Conservation (phyloP, 208 protist genomes). For the Naegleria lovaniensis region DNA sequence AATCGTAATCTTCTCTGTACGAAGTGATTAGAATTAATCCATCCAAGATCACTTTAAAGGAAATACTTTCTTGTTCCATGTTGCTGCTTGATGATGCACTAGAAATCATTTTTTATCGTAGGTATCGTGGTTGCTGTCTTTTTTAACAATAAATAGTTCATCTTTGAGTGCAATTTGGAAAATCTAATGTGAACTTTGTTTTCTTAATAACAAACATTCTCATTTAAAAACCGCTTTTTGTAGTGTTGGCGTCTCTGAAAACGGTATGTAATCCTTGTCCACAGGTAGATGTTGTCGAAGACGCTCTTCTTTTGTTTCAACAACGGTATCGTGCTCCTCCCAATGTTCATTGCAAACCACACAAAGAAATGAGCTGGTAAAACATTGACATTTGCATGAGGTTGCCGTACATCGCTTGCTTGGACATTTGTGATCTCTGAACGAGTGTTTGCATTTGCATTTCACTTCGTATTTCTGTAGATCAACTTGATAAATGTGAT, state of each 20-base stretch:
- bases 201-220: no score
- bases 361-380: conserved; percentile 61
- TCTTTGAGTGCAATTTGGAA: no score
- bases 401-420: conserved; percentile 36
- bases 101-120: no score
- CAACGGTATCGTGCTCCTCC: conserved; percentile 69
- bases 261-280: conserved; percentile 58
- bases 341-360: conserved; percentile 67
- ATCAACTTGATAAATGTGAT: conserved; percentile 50
- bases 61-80: no score
- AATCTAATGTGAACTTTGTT: no score
- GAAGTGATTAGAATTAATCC: conserved; percentile 5
- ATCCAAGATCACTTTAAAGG: no score
- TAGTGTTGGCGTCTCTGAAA: conserved; percentile 53
- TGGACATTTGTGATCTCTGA: conserved; percentile 50
- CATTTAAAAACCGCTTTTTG: conserved; percentile 53
- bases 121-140: no score
- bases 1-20: no score
- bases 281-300: conserved; percentile 48
- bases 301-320: conserved; percentile 62
- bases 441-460: conserved; percentile 68
- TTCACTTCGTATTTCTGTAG: conserved; percentile 57
- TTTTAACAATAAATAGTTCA: no score
- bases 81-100: no score
- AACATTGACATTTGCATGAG: conserved; percentile 52